Percentiles rank a stretch among this genome's conserved stretches.
Evolutionary conservation across 805 yeast species (phyloP).

Genomic region (Saturnispora sekii): DNA sequence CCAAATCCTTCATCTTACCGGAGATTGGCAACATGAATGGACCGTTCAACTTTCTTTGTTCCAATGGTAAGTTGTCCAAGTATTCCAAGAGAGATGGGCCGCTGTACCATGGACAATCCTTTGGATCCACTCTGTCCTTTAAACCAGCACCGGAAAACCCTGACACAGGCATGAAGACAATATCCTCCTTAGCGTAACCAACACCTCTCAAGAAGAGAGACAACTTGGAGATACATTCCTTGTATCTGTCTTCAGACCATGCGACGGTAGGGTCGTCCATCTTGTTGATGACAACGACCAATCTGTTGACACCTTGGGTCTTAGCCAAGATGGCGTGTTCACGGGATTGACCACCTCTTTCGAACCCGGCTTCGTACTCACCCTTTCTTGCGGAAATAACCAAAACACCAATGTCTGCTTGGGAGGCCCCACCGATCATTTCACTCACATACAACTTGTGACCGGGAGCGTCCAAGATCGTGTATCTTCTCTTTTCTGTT

Average conservation of each 20-base stretch:
- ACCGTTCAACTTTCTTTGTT: slow-evolving; percentile 80
- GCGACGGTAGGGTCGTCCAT: slow-evolving; percentile 97
- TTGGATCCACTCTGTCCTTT: slow-evolving; percentile 68
- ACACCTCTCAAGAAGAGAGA: slow-evolving; percentile 71
- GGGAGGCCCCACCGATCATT: slow-evolving; percentile 99
- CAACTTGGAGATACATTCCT: slow-evolving; percentile 85
- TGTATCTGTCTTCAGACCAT: slow-evolving; percentile 95
- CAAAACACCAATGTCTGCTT: slow-evolving; percentile 96
- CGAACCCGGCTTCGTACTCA: slow-evolving; percentile 98
- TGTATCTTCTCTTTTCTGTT: slow-evolving; percentile 95
- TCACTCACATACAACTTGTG: slow-evolving; percentile 98
- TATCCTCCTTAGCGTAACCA: slow-evolving; percentile 85
- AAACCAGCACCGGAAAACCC: slow-evolving; percentile 97
- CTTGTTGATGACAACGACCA: slow-evolving; percentile 91
- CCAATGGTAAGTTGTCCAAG: slow-evolving; percentile 72
- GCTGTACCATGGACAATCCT: slow-evolving; percentile 82
- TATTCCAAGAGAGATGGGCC: slow-evolving; percentile 91
- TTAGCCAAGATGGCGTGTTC: slow-evolving; percentile 96
- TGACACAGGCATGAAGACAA: slow-evolving; percentile 91
- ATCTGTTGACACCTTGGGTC: slow-evolving; percentile 94
- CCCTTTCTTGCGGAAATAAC: slow-evolving; percentile 98
- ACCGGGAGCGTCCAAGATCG: slow-evolving; percentile 98
- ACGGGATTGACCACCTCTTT: slow-evolving; percentile 97
- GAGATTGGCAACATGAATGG: slow-evolving; percentile 97
- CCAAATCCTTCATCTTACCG: slow-evolving; percentile 92